These are phyloP conservation scores for Rhododendron mucronatum DNA, from an alignment of 148 eudicot genomes.

Conservation along the genomic window DNA sequence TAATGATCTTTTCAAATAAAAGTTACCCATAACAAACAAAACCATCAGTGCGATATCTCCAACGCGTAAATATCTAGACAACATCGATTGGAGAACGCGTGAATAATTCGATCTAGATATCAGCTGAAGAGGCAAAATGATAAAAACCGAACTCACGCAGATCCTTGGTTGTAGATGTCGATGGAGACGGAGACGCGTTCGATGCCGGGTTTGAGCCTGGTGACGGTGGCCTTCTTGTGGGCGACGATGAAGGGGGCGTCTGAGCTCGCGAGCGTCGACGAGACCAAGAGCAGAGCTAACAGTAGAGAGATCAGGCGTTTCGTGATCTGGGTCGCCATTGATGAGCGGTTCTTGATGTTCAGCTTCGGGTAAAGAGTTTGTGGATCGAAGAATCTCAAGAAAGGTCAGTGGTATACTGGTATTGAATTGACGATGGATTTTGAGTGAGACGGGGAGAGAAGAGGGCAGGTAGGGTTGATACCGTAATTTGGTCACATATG, in stretches of 20 bases:
- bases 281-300: conserved; percentile 16
- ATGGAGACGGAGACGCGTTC: conserved; percentile 76
- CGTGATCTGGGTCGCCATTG: conserved; percentile 28
- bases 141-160: conserved; percentile 40
- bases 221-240: conserved; percentile 77
- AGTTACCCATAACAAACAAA: neutral
- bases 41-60: neutral
- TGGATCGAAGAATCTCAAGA: neutral
- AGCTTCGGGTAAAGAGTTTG: neutral
- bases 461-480: conserved; percentile 2
- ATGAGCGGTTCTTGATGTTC: conserved; percentile 7
- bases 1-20: neutral
- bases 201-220: conserved; percentile 68
- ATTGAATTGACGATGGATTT: neutral
- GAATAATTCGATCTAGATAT: neutral
- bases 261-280: conserved; percentile 32
- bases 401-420: neutral
- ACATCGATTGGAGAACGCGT: neutral
- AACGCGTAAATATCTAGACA: neutral
- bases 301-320: conserved; percentile 20
- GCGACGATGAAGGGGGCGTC: conserved; percentile 77
- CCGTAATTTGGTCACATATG: neutral
- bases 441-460: neutral
- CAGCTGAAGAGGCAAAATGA: neutral
- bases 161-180: conserved; percentile 86